phyloP scores from a whole-genome alignment of 768 basidiomycete genomes.

The Lentinula detonsa region DNA sequence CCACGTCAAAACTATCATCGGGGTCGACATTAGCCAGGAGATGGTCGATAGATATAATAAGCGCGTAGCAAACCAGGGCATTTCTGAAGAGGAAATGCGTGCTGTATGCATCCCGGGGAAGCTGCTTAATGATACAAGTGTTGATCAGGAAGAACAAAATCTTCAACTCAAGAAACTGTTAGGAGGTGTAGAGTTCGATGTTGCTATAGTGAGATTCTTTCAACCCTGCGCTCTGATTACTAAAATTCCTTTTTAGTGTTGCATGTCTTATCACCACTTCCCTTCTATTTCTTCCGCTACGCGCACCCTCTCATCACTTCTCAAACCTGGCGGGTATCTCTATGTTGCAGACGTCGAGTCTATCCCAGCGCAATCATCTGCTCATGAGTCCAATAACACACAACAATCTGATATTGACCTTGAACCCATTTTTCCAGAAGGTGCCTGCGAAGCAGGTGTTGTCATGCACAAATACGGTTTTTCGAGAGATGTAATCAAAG shows the following conservation, averaged over 20 bases:
- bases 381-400: background rate
- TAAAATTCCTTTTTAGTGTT: conserved; percentile 40
- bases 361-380: background rate
- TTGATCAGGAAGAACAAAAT: background rate
- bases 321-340: conserved; percentile 52
- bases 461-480: conserved; percentile 3
- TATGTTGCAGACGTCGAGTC: conserved; percentile 45
- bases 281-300: conserved; percentile 41
- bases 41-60: conserved; percentile 11
- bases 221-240: background rate
- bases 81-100: background rate
- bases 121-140: background rate
- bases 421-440: background rate
- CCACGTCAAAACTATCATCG: conserved; percentile 7
- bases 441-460: background rate
- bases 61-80: background rate
- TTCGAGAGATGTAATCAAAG: background rate
- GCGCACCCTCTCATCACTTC: conserved; percentile 35
- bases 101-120: background rate
- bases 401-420: background rate
- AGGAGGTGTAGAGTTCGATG: conserved; percentile 7
- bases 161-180: background rate
- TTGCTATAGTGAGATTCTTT: conserved; percentile 5
- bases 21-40: conserved; percentile 9
- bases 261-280: conserved; percentile 60